Evolutionary conservation across 148 eudicot genomes (phyloP).

Genomic region (Spergularia marina): DNA sequence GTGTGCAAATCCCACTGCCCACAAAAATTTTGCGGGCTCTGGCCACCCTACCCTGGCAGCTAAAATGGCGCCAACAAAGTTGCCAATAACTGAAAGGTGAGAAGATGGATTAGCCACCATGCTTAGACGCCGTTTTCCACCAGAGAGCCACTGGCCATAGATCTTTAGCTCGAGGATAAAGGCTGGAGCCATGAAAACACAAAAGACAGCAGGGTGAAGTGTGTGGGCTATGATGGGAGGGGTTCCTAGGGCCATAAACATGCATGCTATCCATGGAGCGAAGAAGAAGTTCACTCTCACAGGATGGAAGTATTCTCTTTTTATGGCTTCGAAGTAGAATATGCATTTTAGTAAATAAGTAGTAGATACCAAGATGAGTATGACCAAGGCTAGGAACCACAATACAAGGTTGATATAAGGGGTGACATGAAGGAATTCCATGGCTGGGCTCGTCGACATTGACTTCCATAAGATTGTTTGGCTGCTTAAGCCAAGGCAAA

Average conservation of each 20-base stretch:
- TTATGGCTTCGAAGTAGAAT: slow-evolving; percentile 87
- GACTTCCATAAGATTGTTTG: slow-evolving; percentile 89
- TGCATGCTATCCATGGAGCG: slow-evolving; percentile 88
- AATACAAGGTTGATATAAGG: slow-evolving; percentile 63
- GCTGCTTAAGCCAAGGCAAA: slow-evolving; percentile 89
- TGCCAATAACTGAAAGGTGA: slow-evolving; percentile 86
- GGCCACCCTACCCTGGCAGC: slow-evolving; percentile 78
- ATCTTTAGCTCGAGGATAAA: slow-evolving; percentile 83
- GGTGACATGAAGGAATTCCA: slow-evolving; percentile 62
- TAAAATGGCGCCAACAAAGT: slow-evolving; percentile 87
- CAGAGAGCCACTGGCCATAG: slow-evolving; percentile 98
- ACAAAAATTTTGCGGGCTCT: slow-evolving; percentile 87
- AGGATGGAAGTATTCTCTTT: slow-evolving; percentile 88
- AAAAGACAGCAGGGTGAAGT: slow-evolving; percentile 71
- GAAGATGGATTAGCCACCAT: slow-evolving; percentile 90
- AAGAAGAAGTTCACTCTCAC: slow-evolving; percentile 94
- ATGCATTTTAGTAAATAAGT: slow-evolving; percentile 64
- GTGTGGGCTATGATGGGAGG: slow-evolving; percentile 42
- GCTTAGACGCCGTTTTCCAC: slow-evolving; percentile 80
- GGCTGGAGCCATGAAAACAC: slow-evolving; percentile 59
- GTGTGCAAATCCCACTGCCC: slow-evolving; percentile 94
- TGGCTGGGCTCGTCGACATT: slow-evolving; percentile 55
- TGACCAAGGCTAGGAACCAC: slow-evolving; percentile 59
- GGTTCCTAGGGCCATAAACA: slow-evolving; percentile 76
- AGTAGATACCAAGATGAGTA: slow-evolving; percentile 43